These are phyloP conservation scores for Stylonectria norvegica DNA, from an alignment of 2,329 filamentous ascomycete genomes.

Conservation along the genomic window DNA sequence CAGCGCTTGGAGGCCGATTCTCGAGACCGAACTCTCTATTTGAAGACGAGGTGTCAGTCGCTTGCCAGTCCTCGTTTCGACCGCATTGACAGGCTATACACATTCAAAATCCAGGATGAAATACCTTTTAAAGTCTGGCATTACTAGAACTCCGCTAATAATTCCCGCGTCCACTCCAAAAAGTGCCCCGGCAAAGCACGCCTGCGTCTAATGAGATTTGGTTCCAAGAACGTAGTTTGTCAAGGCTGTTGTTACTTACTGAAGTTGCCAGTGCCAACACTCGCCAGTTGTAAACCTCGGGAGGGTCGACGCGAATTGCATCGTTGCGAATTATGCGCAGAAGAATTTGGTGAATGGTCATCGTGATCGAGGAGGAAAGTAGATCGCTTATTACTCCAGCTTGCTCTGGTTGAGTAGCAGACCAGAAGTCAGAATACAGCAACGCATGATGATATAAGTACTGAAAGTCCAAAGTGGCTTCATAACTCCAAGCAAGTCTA, in stretches of 20 bases:
- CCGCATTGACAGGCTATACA: too few species aligned
- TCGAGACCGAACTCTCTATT: slow-evolving; percentile 25
- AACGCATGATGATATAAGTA: slow-evolving; percentile 17
- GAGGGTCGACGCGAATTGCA: slow-evolving; percentile 63
- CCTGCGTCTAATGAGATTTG: slow-evolving; percentile 9
- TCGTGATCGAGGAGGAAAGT: background rate
- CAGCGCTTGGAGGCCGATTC: slow-evolving; percentile 4
- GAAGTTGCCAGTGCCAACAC: slow-evolving; percentile 63
- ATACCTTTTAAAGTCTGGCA: slow-evolving; percentile 25
- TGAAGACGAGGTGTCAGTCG: accelerated
- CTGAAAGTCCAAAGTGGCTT: slow-evolving; percentile 1
- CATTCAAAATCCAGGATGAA: too few species aligned
- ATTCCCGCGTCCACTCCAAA: slow-evolving; percentile 29
- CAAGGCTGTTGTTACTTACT: slow-evolving; percentile 1
- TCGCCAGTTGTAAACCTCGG: slow-evolving; percentile 68
- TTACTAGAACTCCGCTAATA: slow-evolving; percentile 27
- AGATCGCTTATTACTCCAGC: background rate
- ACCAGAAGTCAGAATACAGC: slow-evolving; percentile 1
- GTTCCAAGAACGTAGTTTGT: accelerated
- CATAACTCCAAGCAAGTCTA: background rate
- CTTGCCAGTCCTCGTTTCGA: background rate
- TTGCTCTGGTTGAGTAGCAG: background rate
- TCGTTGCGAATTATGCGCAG: slow-evolving; percentile 49
- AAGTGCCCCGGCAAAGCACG: slow-evolving; percentile 19
- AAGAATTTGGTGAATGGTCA: slow-evolving; percentile 22